Percentiles rank a stretch among this genome's conserved stretches.
phyloP scores from a whole-genome alignment of 2,329 filamentous ascomycete species.

The Fusarium praegraminearum region DNA sequence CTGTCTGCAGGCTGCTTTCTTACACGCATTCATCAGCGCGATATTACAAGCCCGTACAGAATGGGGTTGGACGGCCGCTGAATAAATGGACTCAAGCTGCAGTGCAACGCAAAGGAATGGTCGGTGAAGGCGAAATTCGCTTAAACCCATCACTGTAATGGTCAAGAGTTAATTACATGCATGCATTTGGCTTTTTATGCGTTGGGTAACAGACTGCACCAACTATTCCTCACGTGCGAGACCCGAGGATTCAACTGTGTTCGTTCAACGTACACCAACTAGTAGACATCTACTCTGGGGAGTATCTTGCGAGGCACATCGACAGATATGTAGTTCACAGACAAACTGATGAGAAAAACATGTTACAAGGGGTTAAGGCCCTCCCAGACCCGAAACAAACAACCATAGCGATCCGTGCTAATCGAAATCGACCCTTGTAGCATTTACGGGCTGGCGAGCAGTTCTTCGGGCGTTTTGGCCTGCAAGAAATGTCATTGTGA shows the following conservation, averaged over 20 bases:
- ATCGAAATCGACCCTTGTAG: conserved; percentile 22
- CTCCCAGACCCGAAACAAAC: neutral
- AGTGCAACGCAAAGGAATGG: conserved; percentile 4
- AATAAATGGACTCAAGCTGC: conserved; percentile 4
- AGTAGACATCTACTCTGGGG: neutral
- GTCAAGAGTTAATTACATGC: conserved; percentile 15
- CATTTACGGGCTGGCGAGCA: neutral
- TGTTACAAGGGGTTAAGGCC: neutral
- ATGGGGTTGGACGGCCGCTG: conserved; percentile 13
- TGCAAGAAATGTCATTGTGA: conserved; percentile 28
- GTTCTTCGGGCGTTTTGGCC: conserved; percentile 27
- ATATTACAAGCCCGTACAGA: conserved; percentile 7
- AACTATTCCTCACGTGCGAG: conserved; percentile 28
- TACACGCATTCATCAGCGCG: neutral
- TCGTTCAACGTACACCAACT: neutral
- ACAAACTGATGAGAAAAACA: neutral
- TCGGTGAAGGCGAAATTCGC: conserved; percentile 24
- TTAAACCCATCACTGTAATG: conserved; percentile 18
- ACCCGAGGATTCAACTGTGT: neutral
- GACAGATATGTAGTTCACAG: neutral
- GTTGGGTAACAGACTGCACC: conserved; percentile 25
- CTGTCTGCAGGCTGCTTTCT: neutral
- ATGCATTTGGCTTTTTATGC: conserved; percentile 14
- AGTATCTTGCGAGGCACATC: neutral
- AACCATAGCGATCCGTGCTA: conserved; percentile 2